Conservation (phyloP, 2,329 filamentous ascomycete genomes). For the Trichoderma aggressivum region DNA sequence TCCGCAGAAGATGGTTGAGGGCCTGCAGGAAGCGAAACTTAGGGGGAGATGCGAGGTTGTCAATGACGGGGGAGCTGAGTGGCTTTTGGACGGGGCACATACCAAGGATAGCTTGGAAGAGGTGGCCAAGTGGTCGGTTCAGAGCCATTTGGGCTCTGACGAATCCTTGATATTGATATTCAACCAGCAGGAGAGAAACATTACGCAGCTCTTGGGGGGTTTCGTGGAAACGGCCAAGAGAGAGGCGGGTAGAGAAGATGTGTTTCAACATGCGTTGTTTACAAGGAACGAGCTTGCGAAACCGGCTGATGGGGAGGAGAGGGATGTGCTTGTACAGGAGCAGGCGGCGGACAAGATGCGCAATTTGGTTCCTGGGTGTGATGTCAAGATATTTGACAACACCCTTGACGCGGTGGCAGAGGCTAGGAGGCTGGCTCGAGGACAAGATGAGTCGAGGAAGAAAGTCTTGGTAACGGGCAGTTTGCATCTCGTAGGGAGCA, state of each 20-base stretch:
- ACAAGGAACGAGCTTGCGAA: constrained; percentile 62
- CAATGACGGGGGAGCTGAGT: constrained; percentile 51
- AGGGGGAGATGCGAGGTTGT: constrained; percentile 76
- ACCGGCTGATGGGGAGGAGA: constrained; percentile 36
- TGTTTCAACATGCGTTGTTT: constrained; percentile 74
- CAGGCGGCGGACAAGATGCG: constrained; percentile 60
- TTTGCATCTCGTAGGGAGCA: constrained; percentile 76
- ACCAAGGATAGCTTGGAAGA: constrained; percentile 78
- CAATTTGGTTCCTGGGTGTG: constrained; percentile 46
- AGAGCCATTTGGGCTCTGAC: constrained; percentile 38
- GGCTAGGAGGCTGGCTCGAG: constrained; percentile 43
- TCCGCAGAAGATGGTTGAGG: constrained; percentile 52
- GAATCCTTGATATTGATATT: constrained; percentile 65
- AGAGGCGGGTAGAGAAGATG: constrained; percentile 34
- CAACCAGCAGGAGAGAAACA: constrained; percentile 88
- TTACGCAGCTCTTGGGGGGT: constrained; percentile 58
- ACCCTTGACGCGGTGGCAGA: constrained; percentile 66
- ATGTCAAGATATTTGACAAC: constrained; percentile 57
- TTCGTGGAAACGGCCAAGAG: constrained; percentile 56
- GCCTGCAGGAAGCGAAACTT: constrained; percentile 64
- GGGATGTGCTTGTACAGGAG: constrained; percentile 60
- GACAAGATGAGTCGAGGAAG: constrained; percentile 32
- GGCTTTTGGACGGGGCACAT: constrained; percentile 86
- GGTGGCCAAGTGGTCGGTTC: constrained; percentile 73
- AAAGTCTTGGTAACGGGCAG: constrained; percentile 77